Conservation (phyloP, 768 basidiomycete genomes). For the Multifurca ochricompacta region DNA sequence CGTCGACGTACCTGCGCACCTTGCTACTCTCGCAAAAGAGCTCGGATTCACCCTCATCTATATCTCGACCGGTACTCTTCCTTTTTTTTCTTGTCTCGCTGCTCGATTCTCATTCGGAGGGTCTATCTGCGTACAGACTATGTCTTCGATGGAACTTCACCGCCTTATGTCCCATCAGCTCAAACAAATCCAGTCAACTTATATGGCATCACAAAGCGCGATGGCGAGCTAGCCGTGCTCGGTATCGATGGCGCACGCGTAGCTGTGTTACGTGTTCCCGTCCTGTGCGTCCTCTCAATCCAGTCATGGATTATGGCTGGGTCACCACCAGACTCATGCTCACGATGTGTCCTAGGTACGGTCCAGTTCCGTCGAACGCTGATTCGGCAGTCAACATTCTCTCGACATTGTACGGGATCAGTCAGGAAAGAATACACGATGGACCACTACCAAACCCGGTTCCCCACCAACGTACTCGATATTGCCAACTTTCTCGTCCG, state of each 20-base stretch:
- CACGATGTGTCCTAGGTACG: conserved; percentile 51
- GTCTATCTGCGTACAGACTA: conserved; percentile 51
- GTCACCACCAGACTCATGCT: conserved; percentile 5
- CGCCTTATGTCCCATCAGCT: conserved; percentile 76
- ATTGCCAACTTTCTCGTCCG: conserved; percentile 80
- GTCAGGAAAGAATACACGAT: conserved; percentile 87
- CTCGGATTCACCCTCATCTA: conserved; percentile 71
- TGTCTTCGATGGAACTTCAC: conserved; percentile 90
- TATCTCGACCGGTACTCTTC: conserved; percentile 71
- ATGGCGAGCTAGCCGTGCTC: conserved; percentile 76
- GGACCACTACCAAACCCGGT: conserved; percentile 92
- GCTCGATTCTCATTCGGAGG: not conserved
- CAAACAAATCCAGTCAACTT: conserved; percentile 77
- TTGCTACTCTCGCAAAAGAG: conserved; percentile 58
- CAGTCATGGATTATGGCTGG: not conserved
- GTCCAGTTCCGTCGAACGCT: conserved; percentile 72
- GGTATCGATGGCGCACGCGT: conserved; percentile 47
- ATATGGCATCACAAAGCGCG: conserved; percentile 82
- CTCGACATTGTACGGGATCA: conserved; percentile 82
- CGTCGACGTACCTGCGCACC: conserved; percentile 59
- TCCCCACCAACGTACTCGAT: conserved; percentile 86
- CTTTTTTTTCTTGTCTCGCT: not conserved
- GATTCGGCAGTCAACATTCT: conserved; percentile 89
- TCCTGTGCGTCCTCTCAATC: conserved; percentile 50
- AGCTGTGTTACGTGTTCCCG: conserved; percentile 80